These are phyloP conservation scores for Colletotrichum tanaceti DNA, from an alignment of 2,329 filamentous ascomycete species.

Conservation along the genomic window DNA sequence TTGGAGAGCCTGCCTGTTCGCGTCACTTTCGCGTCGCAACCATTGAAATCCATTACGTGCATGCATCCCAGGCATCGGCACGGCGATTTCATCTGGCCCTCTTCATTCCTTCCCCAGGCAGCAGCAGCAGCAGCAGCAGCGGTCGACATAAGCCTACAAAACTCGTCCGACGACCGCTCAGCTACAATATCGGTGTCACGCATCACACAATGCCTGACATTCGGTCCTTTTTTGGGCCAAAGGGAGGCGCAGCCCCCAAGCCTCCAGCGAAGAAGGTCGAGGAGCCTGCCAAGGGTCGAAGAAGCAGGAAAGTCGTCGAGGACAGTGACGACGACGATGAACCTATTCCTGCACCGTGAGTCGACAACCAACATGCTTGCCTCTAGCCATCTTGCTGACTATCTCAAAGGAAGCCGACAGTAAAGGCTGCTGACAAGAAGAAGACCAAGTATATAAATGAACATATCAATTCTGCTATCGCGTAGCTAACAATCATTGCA, in stretches of 20 bases:
- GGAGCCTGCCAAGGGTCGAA: slow-evolving; percentile 57
- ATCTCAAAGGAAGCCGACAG: slow-evolving; percentile 19
- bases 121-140: slow-evolving; percentile 26
- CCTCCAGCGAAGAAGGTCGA: slow-evolving; percentile 59
- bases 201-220: slow-evolving; percentile 82
- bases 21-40: slow-evolving; percentile 58
- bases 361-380: not conserved
- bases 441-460: slow-evolving; percentile 62
- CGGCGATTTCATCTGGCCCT: slow-evolving; percentile 9
- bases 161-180: not conserved
- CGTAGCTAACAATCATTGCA: slow-evolving; percentile 40
- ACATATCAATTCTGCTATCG: slow-evolving; percentile 17
- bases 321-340: slow-evolving; percentile 85
- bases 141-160: not conserved
- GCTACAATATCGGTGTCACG: not conserved
- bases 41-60: slow-evolving; percentile 30
- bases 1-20: slow-evolving; percentile 45
- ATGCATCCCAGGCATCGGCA: slow-evolving; percentile 31
- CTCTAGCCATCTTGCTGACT: slow-evolving; percentile 3
- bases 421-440: slow-evolving; percentile 58
- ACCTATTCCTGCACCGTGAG: slow-evolving; percentile 42
- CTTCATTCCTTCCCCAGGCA: slow-evolving; percentile 19
- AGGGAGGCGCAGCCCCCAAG: slow-evolving; percentile 69
- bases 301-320: slow-evolving; percentile 76
- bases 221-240: slow-evolving; percentile 87